Conservation (phyloP, 2,329 filamentous ascomycete genomes). For the Onygena corvina region DNA sequence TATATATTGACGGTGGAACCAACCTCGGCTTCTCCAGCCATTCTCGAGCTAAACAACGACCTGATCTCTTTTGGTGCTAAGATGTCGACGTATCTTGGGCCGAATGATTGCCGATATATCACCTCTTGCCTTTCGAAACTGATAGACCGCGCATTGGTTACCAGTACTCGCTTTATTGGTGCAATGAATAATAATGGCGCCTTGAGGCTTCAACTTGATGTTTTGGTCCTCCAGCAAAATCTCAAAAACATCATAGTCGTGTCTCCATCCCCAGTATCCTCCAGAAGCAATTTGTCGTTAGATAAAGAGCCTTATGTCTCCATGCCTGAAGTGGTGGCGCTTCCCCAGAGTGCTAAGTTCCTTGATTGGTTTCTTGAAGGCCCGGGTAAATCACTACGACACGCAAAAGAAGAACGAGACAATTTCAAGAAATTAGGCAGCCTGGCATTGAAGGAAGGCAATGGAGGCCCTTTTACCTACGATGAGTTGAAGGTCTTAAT, state of each 20-base stretch:
- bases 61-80: conserved; percentile 83
- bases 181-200: conserved; percentile 77
- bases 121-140: conserved; percentile 63
- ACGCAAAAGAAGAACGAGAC: conserved; percentile 36
- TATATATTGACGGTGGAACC: conserved; percentile 34
- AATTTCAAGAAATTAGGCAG: conserved; percentile 25
- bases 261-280: conserved; percentile 14
- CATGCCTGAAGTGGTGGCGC: conserved; percentile 28
- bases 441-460: conserved; percentile 27
- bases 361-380: conserved; percentile 39
- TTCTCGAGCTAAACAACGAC: conserved; percentile 72
- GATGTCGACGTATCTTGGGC: conserved; percentile 58
- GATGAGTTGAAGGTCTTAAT: conserved; percentile 36
- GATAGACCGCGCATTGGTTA: conserved; percentile 66
- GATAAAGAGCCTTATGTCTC: conserved; percentile 11
- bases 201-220: conserved; percentile 82
- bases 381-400: conserved; percentile 33
- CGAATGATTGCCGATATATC: conserved; percentile 61
- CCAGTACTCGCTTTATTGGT: conserved; percentile 56
- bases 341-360: conserved; percentile 36
- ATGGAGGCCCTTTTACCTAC: conserved; percentile 35
- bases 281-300: conserved; percentile 13
- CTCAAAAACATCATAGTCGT: conserved; percentile 70
- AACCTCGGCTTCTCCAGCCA: conserved; percentile 45
- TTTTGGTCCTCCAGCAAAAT: conserved; percentile 90